phyloP scores from a whole-genome alignment of 306 rosid genomes.

The Quercus gilva region DNA sequence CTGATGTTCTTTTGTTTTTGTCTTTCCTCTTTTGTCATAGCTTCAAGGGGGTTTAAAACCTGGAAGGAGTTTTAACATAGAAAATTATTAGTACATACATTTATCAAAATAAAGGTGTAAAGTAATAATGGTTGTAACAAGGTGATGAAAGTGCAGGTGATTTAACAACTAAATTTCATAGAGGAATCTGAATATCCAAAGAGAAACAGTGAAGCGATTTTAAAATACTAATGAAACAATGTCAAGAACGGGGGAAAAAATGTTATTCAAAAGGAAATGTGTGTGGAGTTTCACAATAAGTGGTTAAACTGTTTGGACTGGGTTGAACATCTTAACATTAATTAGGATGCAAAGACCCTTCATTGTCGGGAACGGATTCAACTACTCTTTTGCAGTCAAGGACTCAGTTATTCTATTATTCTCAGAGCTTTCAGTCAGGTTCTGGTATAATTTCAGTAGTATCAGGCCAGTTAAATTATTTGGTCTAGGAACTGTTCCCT shows the following conservation, averaged over 20 bases:
- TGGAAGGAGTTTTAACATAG: constrained; percentile 36
- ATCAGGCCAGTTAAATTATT: no score
- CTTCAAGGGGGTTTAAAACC: constrained; percentile 45
- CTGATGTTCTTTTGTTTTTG: constrained; percentile 27
- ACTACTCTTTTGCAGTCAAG: not conserved
- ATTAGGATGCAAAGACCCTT: not conserved
- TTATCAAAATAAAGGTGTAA: not conserved
- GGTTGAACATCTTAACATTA: not conserved
- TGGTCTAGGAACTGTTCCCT: no score
- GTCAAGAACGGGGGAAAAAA: not conserved
- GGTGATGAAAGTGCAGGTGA: not conserved
- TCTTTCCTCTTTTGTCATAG: constrained; percentile 43
- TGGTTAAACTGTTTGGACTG: not conserved
- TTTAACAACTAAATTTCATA: not conserved
- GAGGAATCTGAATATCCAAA: not conserved
- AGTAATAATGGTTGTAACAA: not conserved
- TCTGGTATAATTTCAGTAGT: not conserved
- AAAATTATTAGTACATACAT: constrained; percentile 15
- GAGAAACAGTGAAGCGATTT: not conserved
- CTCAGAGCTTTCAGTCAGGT: not conserved
- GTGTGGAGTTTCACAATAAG: not conserved
- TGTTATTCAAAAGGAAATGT: not conserved
- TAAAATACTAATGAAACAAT: not conserved
- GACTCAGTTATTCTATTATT: not conserved
- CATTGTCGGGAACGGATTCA: not conserved